Evolutionary conservation across 192 early-diverging fungal species (phyloP), one percentile per base, ranked within the genome.

Genomic region (Coemansia sp.): DNA sequence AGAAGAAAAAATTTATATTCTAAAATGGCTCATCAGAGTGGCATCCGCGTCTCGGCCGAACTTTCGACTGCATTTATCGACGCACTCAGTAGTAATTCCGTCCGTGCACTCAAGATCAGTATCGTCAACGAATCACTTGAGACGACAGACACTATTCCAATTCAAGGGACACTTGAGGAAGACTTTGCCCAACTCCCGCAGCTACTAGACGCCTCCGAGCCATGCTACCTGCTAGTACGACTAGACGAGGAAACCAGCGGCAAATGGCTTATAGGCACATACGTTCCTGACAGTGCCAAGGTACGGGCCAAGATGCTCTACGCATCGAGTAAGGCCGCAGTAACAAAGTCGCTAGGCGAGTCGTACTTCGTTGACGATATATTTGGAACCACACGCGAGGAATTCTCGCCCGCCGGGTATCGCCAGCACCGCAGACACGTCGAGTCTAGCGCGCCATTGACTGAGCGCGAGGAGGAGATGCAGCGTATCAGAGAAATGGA

Each of bases 291-390:
- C 69, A 46, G 85, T 29, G 90, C 93, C 27, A 86, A 85, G 36
- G 90, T 97, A 31, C 86, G 95, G 25, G 90, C 94, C 61, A 97
- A 98, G 77, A 99, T 97, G 95, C 84, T 99, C 38, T 95, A 96
- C 69, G 94, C 97, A 11, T 89, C 95, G 6, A 89, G 92, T 23
- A 89, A 91, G 62, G 90, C 92, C 9, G 89, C 92, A 6, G 74
- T 97, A 60, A 80, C 86, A 17, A 93, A 90, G 76, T 87, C 90
- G 2, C 81, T 96, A 34, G 96, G 96, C 19, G 92, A 93, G 34
- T 85, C 87, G 45, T 84, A 87, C 29, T 95, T 96, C 80, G 86
- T 85, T 8, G 94, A 98, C 70, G 87, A 84, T 15, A 84, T 98
- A 64, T 94, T 93, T 79, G 95, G 90, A 23, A 93, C 93, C 31